These are phyloP conservation scores for Acer saccharum DNA, from an alignment of 345 rosid species.

Conservation along the genomic window DNA sequence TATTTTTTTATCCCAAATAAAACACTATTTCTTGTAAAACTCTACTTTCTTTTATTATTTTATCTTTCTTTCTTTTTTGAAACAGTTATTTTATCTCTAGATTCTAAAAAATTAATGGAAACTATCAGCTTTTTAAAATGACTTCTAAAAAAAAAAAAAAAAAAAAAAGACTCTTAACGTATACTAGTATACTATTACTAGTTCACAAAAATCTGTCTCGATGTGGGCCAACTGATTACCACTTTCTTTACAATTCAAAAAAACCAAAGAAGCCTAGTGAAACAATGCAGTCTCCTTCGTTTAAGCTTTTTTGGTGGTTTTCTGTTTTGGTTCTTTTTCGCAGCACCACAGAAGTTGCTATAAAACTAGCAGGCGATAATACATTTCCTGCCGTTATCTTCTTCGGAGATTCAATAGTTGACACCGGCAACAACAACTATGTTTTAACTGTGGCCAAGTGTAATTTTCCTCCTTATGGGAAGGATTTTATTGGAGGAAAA, in stretches of 20 bases:
- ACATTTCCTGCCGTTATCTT: conserved; percentile 28
- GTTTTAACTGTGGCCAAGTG: conserved; percentile 24
- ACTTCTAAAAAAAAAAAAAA: too few relatives aligned
- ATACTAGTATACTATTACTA: too few relatives aligned
- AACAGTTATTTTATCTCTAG: too few relatives aligned
- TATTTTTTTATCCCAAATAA: too few relatives aligned
- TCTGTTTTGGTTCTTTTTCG: neutral
- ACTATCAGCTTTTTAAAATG: neutral
- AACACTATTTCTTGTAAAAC: neutral
- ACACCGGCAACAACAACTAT: conserved; percentile 43
- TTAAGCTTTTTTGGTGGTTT: neutral
- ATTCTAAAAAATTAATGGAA: too few relatives aligned
- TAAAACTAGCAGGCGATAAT: conserved; percentile 4
- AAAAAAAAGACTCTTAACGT: too few relatives aligned
- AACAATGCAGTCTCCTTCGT: conserved; percentile 11
- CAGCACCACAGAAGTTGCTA: neutral
- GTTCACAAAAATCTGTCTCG: too few relatives aligned
- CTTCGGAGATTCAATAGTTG: conserved; percentile 50
- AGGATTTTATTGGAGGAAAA: conserved; percentile 31
- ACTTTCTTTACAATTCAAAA: too few relatives aligned
- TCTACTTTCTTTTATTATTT: neutral
- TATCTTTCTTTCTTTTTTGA: neutral
- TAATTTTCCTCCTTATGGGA: conserved; percentile 52
- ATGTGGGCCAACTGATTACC: too few relatives aligned
- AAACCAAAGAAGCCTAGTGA: neutral